phyloP scores from a whole-genome alignment of 306 rosid species.

The Vigna unguiculata region DNA sequence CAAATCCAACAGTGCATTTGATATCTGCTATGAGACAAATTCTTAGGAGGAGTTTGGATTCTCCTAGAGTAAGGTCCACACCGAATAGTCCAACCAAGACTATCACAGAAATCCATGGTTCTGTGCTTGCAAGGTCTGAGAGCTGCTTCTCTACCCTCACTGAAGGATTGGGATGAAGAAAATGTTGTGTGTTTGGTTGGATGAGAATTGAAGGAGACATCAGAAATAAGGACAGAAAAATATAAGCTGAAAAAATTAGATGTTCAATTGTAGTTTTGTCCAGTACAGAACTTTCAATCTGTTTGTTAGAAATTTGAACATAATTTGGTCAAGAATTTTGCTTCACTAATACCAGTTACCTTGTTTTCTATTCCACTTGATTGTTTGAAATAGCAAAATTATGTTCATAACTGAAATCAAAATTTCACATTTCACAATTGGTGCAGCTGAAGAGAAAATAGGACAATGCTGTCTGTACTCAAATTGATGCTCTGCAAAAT shows the following conservation, averaged over 20 bases:
- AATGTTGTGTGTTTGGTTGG: conserved; percentile 45
- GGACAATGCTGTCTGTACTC: conserved; percentile 1
- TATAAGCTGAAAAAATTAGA: conserved; percentile 35
- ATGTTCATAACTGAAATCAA: conserved; percentile 38
- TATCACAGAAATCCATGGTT: conserved; percentile 43
- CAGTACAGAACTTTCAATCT: conserved; percentile 49
- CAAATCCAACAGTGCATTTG: conserved; percentile 74
- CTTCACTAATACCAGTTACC: conserved; percentile 11
- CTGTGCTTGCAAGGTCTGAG: conserved; percentile 69
- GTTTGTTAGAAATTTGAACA: conserved; percentile 43
- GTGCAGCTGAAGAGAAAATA: conserved; percentile 29
- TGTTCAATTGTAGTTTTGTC: conserved; percentile 44
- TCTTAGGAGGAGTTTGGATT: conserved; percentile 80
- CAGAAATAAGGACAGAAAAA: conserved; percentile 36
- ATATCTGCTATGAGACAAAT: conserved; percentile 90
- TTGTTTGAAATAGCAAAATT: conserved; percentile 14
- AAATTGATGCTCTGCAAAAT: neutral
- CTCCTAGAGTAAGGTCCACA: conserved; percentile 75
- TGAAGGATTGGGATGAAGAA: conserved; percentile 30
- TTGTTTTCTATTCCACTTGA: conserved; percentile 31
- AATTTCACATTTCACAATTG: conserved; percentile 6
- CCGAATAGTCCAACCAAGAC: conserved; percentile 65
- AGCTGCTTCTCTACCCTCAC: conserved; percentile 78
- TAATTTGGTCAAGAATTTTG: conserved; percentile 42
- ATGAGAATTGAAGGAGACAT: conserved; percentile 42